Conservation (phyloP, 140 eudicot genomes). For the Bidens hawaiensis region DNA sequence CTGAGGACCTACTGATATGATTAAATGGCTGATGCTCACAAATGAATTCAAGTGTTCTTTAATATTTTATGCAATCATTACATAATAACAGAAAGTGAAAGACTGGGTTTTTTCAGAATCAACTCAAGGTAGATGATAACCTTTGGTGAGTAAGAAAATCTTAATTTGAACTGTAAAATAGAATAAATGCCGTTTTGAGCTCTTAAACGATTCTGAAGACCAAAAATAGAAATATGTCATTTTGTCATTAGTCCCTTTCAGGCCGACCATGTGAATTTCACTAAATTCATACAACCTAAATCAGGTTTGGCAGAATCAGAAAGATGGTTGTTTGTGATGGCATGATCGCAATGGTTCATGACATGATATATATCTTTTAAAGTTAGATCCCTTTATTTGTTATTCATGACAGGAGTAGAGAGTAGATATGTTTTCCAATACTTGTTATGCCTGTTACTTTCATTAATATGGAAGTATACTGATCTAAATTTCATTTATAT, state of each 20-base stretch:
- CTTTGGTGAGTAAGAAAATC: not conserved
- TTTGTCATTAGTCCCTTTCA: not conserved
- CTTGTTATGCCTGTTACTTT: constrained; percentile 3
- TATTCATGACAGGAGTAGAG: not conserved
- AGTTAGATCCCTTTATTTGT: not conserved
- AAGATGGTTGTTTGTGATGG: constrained; percentile 5
- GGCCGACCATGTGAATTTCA: not conserved
- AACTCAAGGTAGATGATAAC: not conserved
- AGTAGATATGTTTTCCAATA: not conserved
- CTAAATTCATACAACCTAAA: not conserved
- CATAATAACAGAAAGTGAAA: not conserved
- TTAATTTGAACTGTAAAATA: not conserved
- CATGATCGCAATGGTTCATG: not conserved
- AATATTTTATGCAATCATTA: not conserved
- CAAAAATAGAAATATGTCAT: not conserved
- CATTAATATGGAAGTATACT: not conserved
- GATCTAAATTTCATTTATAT: constrained; percentile 7
- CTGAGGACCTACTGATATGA: not conserved
- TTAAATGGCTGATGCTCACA: not conserved
- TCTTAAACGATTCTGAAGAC: not conserved
- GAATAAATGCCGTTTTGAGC: not conserved
- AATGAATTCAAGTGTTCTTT: not conserved
- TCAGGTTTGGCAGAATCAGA: not conserved
- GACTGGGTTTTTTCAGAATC: not conserved
- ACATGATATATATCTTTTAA: not conserved